Evolutionary conservation across 345 rosid genomes (phyloP), one percentile per base, ranked within the genome.

Genomic region (Aquilaria sinensis): DNA sequence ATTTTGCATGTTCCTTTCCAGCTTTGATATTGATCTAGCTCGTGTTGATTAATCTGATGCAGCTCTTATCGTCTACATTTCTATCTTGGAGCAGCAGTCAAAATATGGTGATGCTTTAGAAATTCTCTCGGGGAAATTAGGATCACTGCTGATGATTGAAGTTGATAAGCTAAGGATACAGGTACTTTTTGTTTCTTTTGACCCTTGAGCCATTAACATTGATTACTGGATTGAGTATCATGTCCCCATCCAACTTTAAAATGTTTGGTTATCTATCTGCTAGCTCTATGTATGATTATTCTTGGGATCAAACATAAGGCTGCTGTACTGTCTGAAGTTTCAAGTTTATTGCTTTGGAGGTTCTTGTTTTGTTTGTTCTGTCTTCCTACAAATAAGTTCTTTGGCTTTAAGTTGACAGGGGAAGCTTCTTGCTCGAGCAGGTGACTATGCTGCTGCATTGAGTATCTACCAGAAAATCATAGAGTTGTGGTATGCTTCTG

Each of bases 341-440:
- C 10, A 52, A 32, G 9, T 12, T 50, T 2, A 56, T 65, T 56
- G 32, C 30, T 51, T 9, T 5, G 1, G 37, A 55, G 37, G 31
- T 29, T 58, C 54, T 63, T 57, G 15, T 53, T 73, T 53, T 63
- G 41, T 32, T 47, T 56, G 55, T 47, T 69, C 54, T 47, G 51
- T 70, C 72, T 59, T 67, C 74, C 74, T 75, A 76, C 69, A 70
- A 74, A 66, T 60, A 68, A 68, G 47, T 75, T 60, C 66, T 77
- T 76, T 81, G 78, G 82, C 86, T 93, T 72, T 74, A 93, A 93
- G 99, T 88, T 90, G 87, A 93, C 97, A 93, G 99, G 99, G 99
- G 75, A 88, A 83, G 73, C 87, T 88, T 79, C 89, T 85, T 67
- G 89, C 89, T 62, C 72, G 74, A 72, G 80, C 77, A 54, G 90